Evolutionary conservation across 208 protist genomes (phyloP).

Genomic region (Wallacemonas sp.): DNA sequence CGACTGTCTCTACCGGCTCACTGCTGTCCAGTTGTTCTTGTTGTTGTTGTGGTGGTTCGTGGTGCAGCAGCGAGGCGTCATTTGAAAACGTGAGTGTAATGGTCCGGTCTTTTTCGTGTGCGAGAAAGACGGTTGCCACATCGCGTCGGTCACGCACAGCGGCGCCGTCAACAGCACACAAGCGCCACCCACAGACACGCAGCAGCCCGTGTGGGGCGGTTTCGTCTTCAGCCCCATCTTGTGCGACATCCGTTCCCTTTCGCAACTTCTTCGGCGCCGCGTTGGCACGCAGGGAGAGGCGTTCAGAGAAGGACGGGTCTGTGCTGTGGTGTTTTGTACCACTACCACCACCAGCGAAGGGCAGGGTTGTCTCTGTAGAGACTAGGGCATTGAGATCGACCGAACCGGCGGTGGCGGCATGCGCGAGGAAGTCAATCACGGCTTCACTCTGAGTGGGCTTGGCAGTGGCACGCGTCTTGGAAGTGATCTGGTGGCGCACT

Average conservation of each 20-base stretch:
- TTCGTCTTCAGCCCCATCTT: neutral
- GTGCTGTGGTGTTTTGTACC: neutral
- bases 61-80: too few relatives aligned
- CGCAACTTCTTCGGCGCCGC: neutral
- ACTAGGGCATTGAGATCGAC: too few relatives aligned
- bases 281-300: neutral
- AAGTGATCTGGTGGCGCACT: neutral
- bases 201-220: conserved; percentile 7
- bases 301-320: neutral
- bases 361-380: too few relatives aligned
- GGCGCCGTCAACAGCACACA: conserved; percentile 26
- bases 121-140: conserved; percentile 39
- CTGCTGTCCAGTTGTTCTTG: too few relatives aligned
- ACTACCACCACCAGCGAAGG: neutral
- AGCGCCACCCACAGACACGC: conserved; percentile 24
- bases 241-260: neutral
- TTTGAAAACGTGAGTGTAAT: conserved; percentile 35
- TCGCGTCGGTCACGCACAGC: conserved; percentile 26
- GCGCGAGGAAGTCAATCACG: neutral
- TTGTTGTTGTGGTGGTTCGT: too few relatives aligned
- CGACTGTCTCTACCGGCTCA: too few relatives aligned
- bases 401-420: too few relatives aligned
- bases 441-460: neutral
- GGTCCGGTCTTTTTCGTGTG: conserved; percentile 15
- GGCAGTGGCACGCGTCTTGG: neutral